These are phyloP conservation scores for Ostreobium quekettii DNA, from an alignment of 139 green algal genomes.

Conservation along the genomic window DNA sequence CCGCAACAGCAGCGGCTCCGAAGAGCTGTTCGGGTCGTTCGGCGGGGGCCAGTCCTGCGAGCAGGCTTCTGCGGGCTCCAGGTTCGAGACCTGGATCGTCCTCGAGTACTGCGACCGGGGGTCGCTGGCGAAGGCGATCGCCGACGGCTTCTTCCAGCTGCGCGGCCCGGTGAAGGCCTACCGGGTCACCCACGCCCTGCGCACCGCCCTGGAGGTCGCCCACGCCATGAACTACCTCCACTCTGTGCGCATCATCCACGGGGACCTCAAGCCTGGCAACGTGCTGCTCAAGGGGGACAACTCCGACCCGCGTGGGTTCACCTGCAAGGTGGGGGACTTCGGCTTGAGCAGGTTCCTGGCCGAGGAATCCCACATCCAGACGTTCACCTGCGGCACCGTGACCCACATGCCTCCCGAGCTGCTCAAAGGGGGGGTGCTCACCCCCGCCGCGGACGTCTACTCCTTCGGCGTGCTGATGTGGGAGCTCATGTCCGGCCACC, in stretches of 20 bases:
- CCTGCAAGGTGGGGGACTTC: conserved; percentile 50
- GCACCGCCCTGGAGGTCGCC: conserved; percentile 28
- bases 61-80: background rate
- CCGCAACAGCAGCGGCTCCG: background rate
- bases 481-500: conserved; percentile 37
- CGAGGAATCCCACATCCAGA: conserved; percentile 44
- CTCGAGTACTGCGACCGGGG: conserved; percentile 53
- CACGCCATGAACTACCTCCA: conserved; percentile 52
- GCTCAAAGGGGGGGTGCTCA: conserved; percentile 28
- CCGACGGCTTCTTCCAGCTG: background rate
- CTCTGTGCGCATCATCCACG: conserved; percentile 47
- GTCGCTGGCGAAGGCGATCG: conserved; percentile 30
- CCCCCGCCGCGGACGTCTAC: conserved; percentile 40
- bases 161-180: background rate
- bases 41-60: background rate
- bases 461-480: conserved; percentile 50
- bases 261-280: conserved; percentile 51
- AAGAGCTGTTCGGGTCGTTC: conserved; percentile 15
- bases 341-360: conserved; percentile 36
- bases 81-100: conserved; percentile 35
- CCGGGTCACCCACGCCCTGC: conserved; percentile 14
- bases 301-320: conserved; percentile 33
- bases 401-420: conserved; percentile 39
- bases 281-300: conserved; percentile 36
- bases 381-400: conserved; percentile 48